Conservation (phyloP, 345 rosid genomes). For the Alliaria petiolata region DNA sequence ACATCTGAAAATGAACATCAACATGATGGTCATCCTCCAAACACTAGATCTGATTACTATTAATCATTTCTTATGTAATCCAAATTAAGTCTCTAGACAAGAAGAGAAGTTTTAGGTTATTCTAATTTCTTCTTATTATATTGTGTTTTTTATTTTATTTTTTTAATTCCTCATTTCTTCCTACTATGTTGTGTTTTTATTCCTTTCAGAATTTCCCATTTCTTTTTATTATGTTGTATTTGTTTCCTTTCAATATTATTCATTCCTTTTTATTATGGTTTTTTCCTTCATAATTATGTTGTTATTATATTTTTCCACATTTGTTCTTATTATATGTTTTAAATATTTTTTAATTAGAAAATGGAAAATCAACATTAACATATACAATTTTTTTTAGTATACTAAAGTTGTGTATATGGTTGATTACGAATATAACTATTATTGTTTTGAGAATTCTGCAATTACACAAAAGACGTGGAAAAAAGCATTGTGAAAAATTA, state of each 20-base stretch:
- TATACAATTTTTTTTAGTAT: neutral
- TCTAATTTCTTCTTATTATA: neutral
- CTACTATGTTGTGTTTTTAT: neutral
- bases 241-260: neutral
- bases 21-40: neutral
- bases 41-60: neutral
- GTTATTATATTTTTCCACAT: neutral
- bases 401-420: neutral
- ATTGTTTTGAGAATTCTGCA: neutral
- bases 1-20: constrained; percentile 7
- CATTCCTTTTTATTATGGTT: neutral
- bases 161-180: neutral
- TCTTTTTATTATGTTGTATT: neutral
- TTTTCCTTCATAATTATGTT: neutral
- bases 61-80: neutral
- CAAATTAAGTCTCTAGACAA: too few relatives aligned
- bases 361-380: neutral
- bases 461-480: neutral
- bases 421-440: neutral
- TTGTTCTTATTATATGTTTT: too few relatives aligned
- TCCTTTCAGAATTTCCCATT: too few relatives aligned
- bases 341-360: too few relatives aligned
- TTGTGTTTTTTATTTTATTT: neutral
- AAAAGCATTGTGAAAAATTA: too few relatives aligned
- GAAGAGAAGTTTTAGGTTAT: neutral